Evolutionary conservation across 208 protist genomes (phyloP), one percentile per base, ranked within the genome.

Genomic region (Acanthamoeba lenticulata): DNA sequence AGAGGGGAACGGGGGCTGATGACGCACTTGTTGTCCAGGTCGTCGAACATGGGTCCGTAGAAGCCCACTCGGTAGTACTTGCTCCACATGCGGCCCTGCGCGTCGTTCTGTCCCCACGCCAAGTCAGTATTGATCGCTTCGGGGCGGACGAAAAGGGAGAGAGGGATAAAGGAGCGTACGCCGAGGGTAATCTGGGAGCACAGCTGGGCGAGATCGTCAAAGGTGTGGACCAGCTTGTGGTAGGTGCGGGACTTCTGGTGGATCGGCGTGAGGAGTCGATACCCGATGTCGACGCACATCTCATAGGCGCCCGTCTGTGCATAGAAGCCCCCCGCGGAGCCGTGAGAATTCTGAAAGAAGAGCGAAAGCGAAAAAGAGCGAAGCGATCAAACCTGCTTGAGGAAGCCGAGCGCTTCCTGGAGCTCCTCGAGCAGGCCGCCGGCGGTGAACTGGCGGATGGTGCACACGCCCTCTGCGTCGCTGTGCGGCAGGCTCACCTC

Each of bases 11-110:
- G 13, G 17, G 15, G 36, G 36, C 36, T 42, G 36, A 40, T 47
- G 42, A 47, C 40, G 77, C 13, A 86, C 77, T 86, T 89, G 79
- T 92, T 47, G 40, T 92, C 44, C 6, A 92, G 60, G 19, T 92
- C 55, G 0, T 55, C 86, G 72, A 92, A 92, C n/a, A 24, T n/a
- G 32, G 1, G 4, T 2, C 86, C 86, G 13, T 92, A 92, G 55
- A 92, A 92, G 47, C 86, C 86, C 34, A 92, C 86, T n/a, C 86
- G 52, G 45, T 92, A 92, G 60, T 72, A 92, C 52, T 72, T 92
- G 52, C 86, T 72, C 29, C 27, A 92, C 36, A 92, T 74, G 21
- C 86, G 86, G 0, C 42, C n/a, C 3, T 62, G 47, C 2, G n/a
- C 86, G 6, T 92, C 86, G 29, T 92, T 92, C 86, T 92, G 32